Evolutionary conservation across 768 basidiomycete species (phyloP).

Genomic region (Tricholoma saponaceum): DNA sequence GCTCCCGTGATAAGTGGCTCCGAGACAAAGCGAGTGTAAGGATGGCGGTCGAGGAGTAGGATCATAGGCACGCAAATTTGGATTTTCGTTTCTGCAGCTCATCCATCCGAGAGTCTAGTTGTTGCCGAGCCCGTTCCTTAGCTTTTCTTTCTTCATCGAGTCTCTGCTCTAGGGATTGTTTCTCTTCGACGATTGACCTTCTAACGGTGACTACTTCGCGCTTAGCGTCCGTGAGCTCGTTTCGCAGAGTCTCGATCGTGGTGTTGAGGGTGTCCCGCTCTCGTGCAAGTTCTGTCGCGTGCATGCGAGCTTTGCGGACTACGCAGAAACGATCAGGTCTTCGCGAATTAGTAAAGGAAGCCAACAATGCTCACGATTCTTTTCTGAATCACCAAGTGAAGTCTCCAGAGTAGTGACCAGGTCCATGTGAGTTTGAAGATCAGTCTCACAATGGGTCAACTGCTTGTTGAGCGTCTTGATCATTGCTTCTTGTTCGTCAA

Average conservation of each 20-base stretch:
- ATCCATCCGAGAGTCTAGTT: constrained; percentile 85
- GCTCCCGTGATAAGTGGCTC: constrained; percentile 11
- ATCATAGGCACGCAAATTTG: constrained; percentile 86
- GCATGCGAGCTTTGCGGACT: constrained; percentile 94
- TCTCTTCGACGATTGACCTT: constrained; percentile 82
- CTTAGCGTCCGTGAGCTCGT: constrained; percentile 73
- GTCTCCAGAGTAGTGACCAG: constrained; percentile 80
- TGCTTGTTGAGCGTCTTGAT: constrained; percentile 94
- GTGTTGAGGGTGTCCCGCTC: constrained; percentile 74
- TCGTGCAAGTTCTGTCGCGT: constrained; percentile 83
- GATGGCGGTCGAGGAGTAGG: constrained; percentile 8
- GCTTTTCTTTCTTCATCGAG: constrained; percentile 83
- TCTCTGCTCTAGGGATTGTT: constrained; percentile 77
- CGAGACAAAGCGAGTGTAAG: constrained; percentile 12
- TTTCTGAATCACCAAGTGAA: constrained; percentile 87
- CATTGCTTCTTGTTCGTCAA: constrained; percentile 86
- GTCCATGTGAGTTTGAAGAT: constrained; percentile 90
- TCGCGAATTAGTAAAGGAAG: constrained; percentile 16
- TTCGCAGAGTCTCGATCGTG: constrained; percentile 64
- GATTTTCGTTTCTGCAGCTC: constrained; percentile 83
- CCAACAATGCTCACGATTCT: constrained; percentile 66
- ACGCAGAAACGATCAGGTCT: constrained; percentile 1
- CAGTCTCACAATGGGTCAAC: constrained; percentile 87
- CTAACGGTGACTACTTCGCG: constrained; percentile 76
- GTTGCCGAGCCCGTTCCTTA: constrained; percentile 86